phyloP scores from a whole-genome alignment of 768 basidiomycete species.

The Sarcodon aspratus region DNA sequence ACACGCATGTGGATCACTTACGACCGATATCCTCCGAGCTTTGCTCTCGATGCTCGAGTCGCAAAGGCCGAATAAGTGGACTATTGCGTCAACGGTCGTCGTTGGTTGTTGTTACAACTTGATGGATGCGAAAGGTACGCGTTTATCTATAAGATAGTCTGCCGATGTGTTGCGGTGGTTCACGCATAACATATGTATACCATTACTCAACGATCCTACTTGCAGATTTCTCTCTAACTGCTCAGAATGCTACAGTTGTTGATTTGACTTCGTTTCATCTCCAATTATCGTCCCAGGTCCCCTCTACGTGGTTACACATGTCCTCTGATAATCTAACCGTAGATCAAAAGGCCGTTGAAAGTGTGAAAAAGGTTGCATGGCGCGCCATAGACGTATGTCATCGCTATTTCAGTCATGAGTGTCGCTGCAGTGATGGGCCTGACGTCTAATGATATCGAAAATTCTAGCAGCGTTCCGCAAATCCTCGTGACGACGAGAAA shows the following conservation, averaged over 20 bases:
- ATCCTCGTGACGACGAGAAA: too few species aligned
- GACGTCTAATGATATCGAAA: too few species aligned
- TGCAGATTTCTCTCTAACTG: constrained; percentile 47
- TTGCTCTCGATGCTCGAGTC: constrained; percentile 9
- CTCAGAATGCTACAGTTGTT: constrained; percentile 12
- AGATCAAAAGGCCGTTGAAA: constrained; percentile 25
- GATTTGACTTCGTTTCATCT: constrained; percentile 37
- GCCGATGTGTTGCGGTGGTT: constrained; percentile 2
- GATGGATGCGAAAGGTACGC: constrained; percentile 39
- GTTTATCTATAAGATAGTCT: background rate
- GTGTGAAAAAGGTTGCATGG: constrained; percentile 41
- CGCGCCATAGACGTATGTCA: constrained; percentile 32
- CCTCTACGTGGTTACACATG: constrained; percentile 44
- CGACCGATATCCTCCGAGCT: constrained; percentile 51
- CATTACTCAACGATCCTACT: background rate
- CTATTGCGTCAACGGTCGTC: constrained; percentile 38
- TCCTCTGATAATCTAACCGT: constrained; percentile 33
- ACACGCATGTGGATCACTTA: constrained; percentile 70
- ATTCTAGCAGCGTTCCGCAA: too few species aligned
- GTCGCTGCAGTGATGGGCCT: too few species aligned
- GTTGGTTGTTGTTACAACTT: constrained; percentile 80
- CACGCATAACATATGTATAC: background rate
- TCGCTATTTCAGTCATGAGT: too few species aligned
- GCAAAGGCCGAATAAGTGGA: constrained; percentile 24
- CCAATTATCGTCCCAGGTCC: constrained; percentile 66